phyloP scores from a whole-genome alignment of 495 filamentous ascomycete species.

The Penicillium dipodomyicola region DNA sequence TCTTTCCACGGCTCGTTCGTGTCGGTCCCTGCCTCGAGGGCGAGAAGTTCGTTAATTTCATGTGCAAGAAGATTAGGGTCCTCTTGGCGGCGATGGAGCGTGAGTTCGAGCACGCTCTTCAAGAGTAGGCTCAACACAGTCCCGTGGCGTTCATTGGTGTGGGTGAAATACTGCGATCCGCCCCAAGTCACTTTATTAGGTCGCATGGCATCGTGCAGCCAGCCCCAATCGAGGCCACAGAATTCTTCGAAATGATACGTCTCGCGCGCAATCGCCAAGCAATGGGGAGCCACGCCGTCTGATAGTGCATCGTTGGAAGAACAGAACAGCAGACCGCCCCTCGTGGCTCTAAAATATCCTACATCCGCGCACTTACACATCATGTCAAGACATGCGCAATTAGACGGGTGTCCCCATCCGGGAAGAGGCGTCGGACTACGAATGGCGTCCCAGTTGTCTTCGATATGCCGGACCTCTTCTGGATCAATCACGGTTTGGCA shows the following conservation, averaged over 20 bases:
- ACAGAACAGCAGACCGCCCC: neutral
- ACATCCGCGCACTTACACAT: neutral
- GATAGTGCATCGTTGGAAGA: neutral
- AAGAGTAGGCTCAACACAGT: conserved; percentile 35
- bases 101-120: conserved; percentile 37
- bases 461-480: neutral
- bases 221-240: conserved; percentile 36
- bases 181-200: conserved; percentile 11
- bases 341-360: neutral
- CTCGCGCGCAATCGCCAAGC: conserved; percentile 24
- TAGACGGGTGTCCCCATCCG: neutral
- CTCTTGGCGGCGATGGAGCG: conserved; percentile 28
- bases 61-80: conserved; percentile 27
- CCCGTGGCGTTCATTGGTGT: conserved; percentile 30
- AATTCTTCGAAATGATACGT: conserved; percentile 27
- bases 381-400: neutral
- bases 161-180: conserved; percentile 17
- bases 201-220: conserved; percentile 36
- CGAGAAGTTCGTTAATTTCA: conserved; percentile 36
- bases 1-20: conserved; percentile 12
- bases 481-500: conserved; percentile 11
- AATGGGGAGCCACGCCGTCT: conserved; percentile 2
- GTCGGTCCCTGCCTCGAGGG: conserved; percentile 18
- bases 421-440: neutral
- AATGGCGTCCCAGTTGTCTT: neutral